Evolutionary conservation across 495 filamentous ascomycete genomes (phyloP).

Genomic region (Hyaloscypha variabilis): DNA sequence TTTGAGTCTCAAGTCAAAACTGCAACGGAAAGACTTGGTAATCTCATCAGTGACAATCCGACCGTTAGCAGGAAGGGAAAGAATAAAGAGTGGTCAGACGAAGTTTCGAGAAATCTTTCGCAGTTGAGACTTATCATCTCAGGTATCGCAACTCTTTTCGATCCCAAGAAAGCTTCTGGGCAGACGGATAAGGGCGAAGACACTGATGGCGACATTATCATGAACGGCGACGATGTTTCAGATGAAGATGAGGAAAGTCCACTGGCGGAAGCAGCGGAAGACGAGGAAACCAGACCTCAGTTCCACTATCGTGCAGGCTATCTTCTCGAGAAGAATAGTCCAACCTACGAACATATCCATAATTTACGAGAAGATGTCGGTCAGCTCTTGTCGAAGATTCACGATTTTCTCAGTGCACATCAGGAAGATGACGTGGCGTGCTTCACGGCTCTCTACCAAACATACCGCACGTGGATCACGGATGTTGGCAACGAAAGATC

Average conservation of each 20-base stretch:
- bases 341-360: conserved; percentile 76
- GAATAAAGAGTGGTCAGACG: conserved; percentile 98
- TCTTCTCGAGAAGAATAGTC: conserved; percentile 60
- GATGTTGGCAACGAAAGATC: conserved; percentile 96
- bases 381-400: conserved; percentile 77
- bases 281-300: conserved; percentile 77
- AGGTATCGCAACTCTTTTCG: conserved; percentile 86
- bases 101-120: conserved; percentile 85
- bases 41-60: conserved; percentile 77
- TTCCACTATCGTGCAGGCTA: conserved; percentile 90
- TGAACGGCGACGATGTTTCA: conserved; percentile 42
- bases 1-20: conserved; percentile 76
- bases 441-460: conserved; percentile 89
- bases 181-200: conserved; percentile 37
- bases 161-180: conserved; percentile 68
- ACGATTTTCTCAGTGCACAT: conserved; percentile 77
- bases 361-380: conserved; percentile 77
- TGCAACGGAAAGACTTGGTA: conserved; percentile 59
- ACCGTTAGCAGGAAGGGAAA: conserved; percentile 91
- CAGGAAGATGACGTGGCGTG: conserved; percentile 96
- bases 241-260: conserved; percentile 61
- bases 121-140: conserved; percentile 84
- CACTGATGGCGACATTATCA: conserved; percentile 42
- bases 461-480: conserved; percentile 95
- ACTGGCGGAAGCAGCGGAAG: conserved; percentile 70